Base-by-base conservation (phyloP, 2,329 filamentous ascomycete species). In the Ascochyta lentis region DNA sequence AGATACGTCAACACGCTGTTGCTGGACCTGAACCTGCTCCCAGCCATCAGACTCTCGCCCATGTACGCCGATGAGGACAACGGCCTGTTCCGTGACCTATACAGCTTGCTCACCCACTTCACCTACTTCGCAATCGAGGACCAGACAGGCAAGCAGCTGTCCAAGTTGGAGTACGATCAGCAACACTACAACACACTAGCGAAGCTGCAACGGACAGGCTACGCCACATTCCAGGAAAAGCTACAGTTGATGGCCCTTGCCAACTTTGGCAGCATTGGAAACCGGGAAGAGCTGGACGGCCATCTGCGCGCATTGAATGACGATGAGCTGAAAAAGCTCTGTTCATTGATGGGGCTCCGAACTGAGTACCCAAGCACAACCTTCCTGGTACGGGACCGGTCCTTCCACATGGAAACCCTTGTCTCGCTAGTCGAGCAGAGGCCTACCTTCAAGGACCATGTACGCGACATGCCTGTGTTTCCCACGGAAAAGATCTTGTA, bases 1-100 rank as follows among this genome's bases (percentile, higher is more conserved):
- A 87, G 95, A 75, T 98, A 98, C 73, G 91, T 96, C 71, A 97
- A 97, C 74, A 88, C 91, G 1, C 79, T 99, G 38, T 76, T 98
- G 13, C 88, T 90, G 66, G 94, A 99, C 71, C 79, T 98, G 41
- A 92, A 98, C 71, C 77, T 96, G 22, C 77, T 97, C 26, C 81
- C 94, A 1, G 85, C 90, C 9, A 86, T 97, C 66, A 85, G 84
- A 43, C 78, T 96, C 16, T 97, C 94, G 1, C 89, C 89, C 1
- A 78, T 94, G 67, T 96, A 89, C 68, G 86, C 88, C 52, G 85
- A 89, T 52, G 87, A 91, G 59, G 85, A 88, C 7, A 92, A 92
- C 65, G 84, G 82, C 13, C 82, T 97, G 0, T 80, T 99, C 58
- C 87, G 92, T 48, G 93, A 98, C 62, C 85, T 98, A 31, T 87